These are phyloP conservation scores for Verticillium klebahnii DNA, from an alignment of 2,329 filamentous ascomycete genomes.

Conservation along the genomic window DNA sequence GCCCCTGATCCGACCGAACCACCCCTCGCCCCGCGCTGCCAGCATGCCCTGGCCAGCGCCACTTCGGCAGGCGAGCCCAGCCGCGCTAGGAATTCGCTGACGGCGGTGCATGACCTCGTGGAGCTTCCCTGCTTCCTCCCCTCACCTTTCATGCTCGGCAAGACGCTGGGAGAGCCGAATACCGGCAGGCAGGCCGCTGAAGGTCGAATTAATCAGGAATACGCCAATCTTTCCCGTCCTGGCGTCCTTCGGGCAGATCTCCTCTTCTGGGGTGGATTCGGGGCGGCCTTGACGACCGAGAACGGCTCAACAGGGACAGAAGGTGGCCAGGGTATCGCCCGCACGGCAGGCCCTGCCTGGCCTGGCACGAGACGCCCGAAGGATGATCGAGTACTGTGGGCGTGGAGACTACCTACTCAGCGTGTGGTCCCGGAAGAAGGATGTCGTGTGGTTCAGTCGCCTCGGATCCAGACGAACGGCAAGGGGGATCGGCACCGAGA, in stretches of 20 bases:
- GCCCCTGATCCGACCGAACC: not conserved
- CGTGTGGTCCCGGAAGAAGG: no score
- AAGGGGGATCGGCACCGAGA: no score
- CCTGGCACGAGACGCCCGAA: no score
- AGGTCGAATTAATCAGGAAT: not conserved
- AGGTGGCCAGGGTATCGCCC: no score
- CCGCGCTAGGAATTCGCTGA: not conserved
- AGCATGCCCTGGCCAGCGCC: not conserved
- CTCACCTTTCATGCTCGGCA: not conserved
- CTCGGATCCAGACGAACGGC: not conserved
- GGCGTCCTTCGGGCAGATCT: not conserved
- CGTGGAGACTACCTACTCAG: no score
- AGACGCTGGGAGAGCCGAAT: not conserved
- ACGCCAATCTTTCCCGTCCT: not conserved
- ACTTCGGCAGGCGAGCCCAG: not conserved
- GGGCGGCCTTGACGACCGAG: not conserved
- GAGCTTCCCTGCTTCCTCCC: not conserved
- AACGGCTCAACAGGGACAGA: not conserved
- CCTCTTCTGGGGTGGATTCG: not conserved
- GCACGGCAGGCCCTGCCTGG: no score
- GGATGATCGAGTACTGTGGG: no score
- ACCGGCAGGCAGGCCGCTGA: not conserved
- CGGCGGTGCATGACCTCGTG: not conserved
- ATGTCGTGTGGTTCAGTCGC: no score
- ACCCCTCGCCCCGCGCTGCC: not conserved